A percentile compares a stretch with the other conserved stretches of the same genome.
Conservation (phyloP, 1,284 basidiomycete species). For the Cystobasidium sp. region DNA sequence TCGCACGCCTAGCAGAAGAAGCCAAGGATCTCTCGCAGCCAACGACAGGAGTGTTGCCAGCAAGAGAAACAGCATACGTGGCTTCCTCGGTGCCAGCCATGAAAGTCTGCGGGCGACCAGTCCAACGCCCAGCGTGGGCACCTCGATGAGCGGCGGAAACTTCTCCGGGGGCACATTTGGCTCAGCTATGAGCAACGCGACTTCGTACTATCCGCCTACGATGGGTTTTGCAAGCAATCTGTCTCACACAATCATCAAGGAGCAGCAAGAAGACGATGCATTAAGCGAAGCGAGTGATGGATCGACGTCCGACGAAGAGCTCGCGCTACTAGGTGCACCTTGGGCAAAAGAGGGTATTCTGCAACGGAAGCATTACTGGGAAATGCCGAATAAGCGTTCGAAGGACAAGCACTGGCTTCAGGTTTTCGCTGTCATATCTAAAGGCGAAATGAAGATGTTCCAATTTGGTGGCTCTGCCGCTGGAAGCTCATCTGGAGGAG, state of each 20-base stretch:
- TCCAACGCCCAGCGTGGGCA: slow-evolving; percentile 84
- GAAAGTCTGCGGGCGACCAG: slow-evolving; percentile 59
- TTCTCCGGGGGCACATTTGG: slow-evolving; percentile 11
- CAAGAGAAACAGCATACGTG: slow-evolving; percentile 53
- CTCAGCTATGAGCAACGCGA: slow-evolving; percentile 44
- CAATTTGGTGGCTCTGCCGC: slow-evolving; percentile 69
- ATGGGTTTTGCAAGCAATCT: slow-evolving; percentile 95
- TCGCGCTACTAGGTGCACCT: slow-evolving; percentile 89
- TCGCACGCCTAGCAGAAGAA: slow-evolving; percentile 48
- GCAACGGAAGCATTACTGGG: slow-evolving; percentile 91
- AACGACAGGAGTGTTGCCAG: slow-evolving; percentile 29
- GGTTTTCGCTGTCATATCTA: slow-evolving; percentile 92
- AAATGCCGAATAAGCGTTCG: slow-evolving; percentile 68
- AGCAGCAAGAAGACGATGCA: slow-evolving; percentile 79
- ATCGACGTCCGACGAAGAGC: slow-evolving; percentile 82
- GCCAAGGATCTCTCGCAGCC: slow-evolving; percentile 33
- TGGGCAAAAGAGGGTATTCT: slow-evolving; percentile 99
- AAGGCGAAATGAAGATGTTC: slow-evolving; percentile 93
- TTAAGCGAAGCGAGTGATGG: slow-evolving; percentile 68
- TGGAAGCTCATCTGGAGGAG: slow-evolving; percentile 51
- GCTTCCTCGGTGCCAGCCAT: slow-evolving; percentile 49
- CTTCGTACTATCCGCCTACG: slow-evolving; percentile 57
- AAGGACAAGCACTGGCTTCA: slow-evolving; percentile 63
- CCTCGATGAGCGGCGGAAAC: slow-evolving; percentile 70
- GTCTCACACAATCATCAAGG: slow-evolving; percentile 92